phyloP scores from a whole-genome alignment of 768 basidiomycete genomes.

The Phylloporus sp. region DNA sequence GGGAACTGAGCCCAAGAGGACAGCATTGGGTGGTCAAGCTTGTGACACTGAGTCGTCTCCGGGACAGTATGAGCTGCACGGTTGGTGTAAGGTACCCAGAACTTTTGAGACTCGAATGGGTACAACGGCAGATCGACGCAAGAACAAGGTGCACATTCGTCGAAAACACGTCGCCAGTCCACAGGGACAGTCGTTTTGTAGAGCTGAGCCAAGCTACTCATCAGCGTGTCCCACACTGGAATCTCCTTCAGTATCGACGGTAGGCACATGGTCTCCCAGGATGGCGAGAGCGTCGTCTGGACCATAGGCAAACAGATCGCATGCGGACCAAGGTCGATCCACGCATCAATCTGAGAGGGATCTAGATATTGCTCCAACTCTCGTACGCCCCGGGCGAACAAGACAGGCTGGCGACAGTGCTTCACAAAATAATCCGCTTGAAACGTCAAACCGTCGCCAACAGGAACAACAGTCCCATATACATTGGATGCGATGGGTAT shows the following conservation, averaged over 20 bases:
- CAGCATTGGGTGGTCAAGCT: conserved; percentile 35
- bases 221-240: conserved; percentile 43
- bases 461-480: conserved; percentile 46
- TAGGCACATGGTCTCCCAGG: conserved; percentile 39
- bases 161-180: conserved; percentile 55
- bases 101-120: conserved; percentile 53
- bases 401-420: conserved; percentile 57
- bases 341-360: conserved; percentile 36
- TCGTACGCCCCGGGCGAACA: conserved; percentile 49
- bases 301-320: conserved; percentile 56
- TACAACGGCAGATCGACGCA: conserved; percentile 60
- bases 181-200: conserved; percentile 41
- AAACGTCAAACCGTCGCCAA: conserved; percentile 50
- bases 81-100: conserved; percentile 53
- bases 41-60: conserved; percentile 2
- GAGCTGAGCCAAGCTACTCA: conserved; percentile 44
- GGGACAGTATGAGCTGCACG: not conserved
- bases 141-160: conserved; percentile 37
- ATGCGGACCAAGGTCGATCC: conserved; percentile 71
- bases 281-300: conserved; percentile 25
- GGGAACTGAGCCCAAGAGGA: conserved; percentile 43
- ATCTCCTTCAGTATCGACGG: conserved; percentile 47
- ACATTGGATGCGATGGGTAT: conserved; percentile 66
- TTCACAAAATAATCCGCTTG: conserved; percentile 50
- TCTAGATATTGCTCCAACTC: conserved; percentile 32